Percentiles rank a stretch among this genome's conserved stretches.
Evolutionary conservation across 2,329 filamentous ascomycete genomes (phyloP).

Genomic region (Phoma sp.): DNA sequence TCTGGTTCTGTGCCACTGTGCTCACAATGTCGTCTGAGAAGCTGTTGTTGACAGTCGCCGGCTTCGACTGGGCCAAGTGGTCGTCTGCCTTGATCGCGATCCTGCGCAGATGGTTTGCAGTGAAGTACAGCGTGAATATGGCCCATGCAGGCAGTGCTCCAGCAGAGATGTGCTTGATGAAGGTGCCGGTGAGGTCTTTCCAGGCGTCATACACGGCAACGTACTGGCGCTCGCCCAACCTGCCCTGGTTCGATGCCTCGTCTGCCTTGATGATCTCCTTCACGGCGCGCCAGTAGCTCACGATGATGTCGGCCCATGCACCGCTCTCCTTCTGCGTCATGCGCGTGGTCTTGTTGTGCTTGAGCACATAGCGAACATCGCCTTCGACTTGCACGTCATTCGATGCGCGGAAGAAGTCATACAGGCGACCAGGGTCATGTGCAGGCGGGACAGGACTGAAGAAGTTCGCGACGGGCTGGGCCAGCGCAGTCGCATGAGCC

Average conservation of each 20-base stretch:
- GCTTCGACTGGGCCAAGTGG: conserved; percentile 62
- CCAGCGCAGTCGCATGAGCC: conserved; percentile 70
- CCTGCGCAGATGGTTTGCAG: conserved; percentile 82
- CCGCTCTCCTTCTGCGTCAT: conserved; percentile 72
- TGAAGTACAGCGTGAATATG: conserved; percentile 86
- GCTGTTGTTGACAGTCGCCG: conserved; percentile 55
- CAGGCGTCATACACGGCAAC: conserved; percentile 85
- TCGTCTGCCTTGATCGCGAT: conserved; percentile 93
- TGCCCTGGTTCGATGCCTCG: conserved; percentile 58
- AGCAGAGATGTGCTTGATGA: conserved; percentile 83
- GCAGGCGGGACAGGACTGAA: conserved; percentile 74
- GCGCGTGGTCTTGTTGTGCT: conserved; percentile 66
- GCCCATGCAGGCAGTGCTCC: conserved; percentile 86
- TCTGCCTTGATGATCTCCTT: conserved; percentile 75
- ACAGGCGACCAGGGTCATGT: conserved; percentile 70
- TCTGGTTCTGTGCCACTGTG: conserved; percentile 72
- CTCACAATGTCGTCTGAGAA: conserved; percentile 84
- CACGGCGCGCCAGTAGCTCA: conserved; percentile 82
- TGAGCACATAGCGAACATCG: conserved; percentile 74
- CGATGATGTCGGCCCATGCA: conserved; percentile 88
- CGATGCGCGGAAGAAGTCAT: conserved; percentile 74
- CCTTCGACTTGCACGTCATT: conserved; percentile 70
- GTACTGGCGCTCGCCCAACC: conserved; percentile 67
- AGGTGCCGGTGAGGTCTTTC: conserved; percentile 80
- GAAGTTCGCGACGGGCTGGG: conserved; percentile 76